phyloP scores from a whole-genome alignment of 345 rosid species.

The Brassica juncea region DNA sequence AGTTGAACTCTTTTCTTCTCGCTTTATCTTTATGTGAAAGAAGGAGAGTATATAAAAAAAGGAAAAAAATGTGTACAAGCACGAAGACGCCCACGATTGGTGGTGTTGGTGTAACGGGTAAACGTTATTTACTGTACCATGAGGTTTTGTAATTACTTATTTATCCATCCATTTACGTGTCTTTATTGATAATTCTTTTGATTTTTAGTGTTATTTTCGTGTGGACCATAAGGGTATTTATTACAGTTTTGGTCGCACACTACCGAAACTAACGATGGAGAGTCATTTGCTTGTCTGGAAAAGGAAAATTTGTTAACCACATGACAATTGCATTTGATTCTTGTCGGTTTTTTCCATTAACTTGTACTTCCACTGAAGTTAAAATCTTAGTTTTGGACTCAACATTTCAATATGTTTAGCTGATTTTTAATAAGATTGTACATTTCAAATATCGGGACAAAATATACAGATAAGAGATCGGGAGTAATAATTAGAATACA shows the following conservation, averaged over 20 bases:
- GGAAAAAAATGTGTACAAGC: slow-evolving; percentile 9
- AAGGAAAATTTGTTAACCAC: not conserved
- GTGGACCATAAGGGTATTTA: slow-evolving; percentile 13
- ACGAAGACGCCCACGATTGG: slow-evolving; percentile 27
- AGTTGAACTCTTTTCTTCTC: slow-evolving; percentile 13
- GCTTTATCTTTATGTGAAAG: slow-evolving; percentile 22
- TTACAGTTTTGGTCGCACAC: slow-evolving; percentile 15
- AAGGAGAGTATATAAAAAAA: not conserved
- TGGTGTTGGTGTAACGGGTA: slow-evolving; percentile 21
- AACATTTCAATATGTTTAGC: not conserved
- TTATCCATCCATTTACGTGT: not conserved
- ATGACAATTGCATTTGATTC: slow-evolving; percentile 22
- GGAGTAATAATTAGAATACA: not conserved
- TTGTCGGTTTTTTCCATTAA: not conserved
- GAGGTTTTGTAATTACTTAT: not conserved
- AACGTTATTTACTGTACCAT: slow-evolving; percentile 19
- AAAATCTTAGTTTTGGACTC: not conserved
- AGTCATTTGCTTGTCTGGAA: slow-evolving; percentile 19
- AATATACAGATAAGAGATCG: not conserved
- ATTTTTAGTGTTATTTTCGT: slow-evolving; percentile 12
- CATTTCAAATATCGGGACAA: not conserved
- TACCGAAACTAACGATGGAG: slow-evolving; percentile 2
- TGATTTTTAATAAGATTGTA: not conserved
- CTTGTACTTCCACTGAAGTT: not conserved
- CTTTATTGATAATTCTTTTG: slow-evolving; percentile 11